Evolutionary conservation across 192 early-diverging fungal genomes (phyloP).

Genomic region (Entrophospora sp.): DNA sequence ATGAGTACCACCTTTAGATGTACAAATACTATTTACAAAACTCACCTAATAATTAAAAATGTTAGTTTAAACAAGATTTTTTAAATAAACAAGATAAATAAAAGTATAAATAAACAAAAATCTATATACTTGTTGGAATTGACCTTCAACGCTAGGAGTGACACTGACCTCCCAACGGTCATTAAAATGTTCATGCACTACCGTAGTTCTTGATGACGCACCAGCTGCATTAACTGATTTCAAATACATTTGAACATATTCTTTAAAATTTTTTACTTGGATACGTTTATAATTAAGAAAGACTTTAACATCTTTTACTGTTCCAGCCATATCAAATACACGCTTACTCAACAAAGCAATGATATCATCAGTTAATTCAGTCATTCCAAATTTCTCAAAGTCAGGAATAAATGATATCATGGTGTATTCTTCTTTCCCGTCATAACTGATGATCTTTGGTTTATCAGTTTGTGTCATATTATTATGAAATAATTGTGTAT

Average conservation of each 20-base stretch:
- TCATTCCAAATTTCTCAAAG: slow-evolving; percentile 84
- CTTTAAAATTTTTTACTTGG: slow-evolving; percentile 80
- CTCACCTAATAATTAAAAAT: too few species aligned
- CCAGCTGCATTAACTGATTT: slow-evolving; percentile 24
- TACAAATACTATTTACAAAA: slow-evolving; percentile 97
- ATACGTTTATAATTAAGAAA: slow-evolving; percentile 76
- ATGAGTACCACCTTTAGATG: slow-evolving; percentile 87
- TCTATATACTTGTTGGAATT: slow-evolving; percentile 75
- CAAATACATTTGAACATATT: slow-evolving; percentile 78
- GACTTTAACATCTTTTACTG: slow-evolving; percentile 74
- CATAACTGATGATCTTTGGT: slow-evolving; percentile 63
- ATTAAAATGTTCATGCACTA: slow-evolving; percentile 72
- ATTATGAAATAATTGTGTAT: slow-evolving; percentile 77
- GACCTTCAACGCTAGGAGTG: slow-evolving; percentile 75
- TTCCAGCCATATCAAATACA: slow-evolving; percentile 89
- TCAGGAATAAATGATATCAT: slow-evolving; percentile 94
- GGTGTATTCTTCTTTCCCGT: slow-evolving; percentile 72
- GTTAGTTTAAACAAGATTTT: too few species aligned
- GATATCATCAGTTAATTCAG: slow-evolving; percentile 74
- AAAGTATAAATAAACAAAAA: not conserved
- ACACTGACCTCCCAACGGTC: slow-evolving; percentile 93
- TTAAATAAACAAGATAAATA: not conserved
- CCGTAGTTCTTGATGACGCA: slow-evolving; percentile 28
- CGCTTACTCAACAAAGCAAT: slow-evolving; percentile 84
- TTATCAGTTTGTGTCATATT: slow-evolving; percentile 79